These are phyloP conservation scores for Rhododendron kiyosumense DNA, from an alignment of 148 eudicot genomes.

Conservation along the genomic window DNA sequence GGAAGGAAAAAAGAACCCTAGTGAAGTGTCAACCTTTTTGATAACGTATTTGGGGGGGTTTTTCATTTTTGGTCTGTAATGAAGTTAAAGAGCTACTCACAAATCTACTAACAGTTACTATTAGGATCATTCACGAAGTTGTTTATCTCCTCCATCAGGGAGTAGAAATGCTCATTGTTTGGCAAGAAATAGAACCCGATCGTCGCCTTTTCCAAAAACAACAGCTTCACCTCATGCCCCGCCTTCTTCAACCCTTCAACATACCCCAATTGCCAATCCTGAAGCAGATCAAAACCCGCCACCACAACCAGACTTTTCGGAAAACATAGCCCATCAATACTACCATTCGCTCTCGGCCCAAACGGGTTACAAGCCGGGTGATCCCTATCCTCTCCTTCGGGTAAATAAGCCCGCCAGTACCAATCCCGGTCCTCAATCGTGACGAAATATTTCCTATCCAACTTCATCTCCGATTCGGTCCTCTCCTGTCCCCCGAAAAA, in stretches of 20 bases:
- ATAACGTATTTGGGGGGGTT: constrained; percentile 19
- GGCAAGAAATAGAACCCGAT: constrained; percentile 91
- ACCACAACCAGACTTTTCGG: constrained; percentile 69
- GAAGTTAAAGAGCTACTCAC: not conserved
- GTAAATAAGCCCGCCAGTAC: constrained; percentile 83
- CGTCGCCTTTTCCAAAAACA: constrained; percentile 59
- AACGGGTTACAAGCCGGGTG: constrained; percentile 89
- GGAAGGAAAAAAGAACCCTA: constrained; percentile 9
- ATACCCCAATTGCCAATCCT: constrained; percentile 80
- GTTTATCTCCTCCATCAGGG: constrained; percentile 59
- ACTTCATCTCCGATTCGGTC: constrained; percentile 49
- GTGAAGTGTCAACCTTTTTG: constrained; percentile 21
- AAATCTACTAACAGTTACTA: constrained; percentile 26
- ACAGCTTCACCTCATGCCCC: constrained; percentile 48
- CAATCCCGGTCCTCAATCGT: constrained; percentile 78
- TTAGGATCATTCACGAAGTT: constrained; percentile 41
- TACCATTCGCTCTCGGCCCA: constrained; percentile 47
- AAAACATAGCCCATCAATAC: constrained; percentile 29
- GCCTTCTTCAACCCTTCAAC: constrained; percentile 53
- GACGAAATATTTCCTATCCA: constrained; percentile 76
- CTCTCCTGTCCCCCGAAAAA: constrained; percentile 66
- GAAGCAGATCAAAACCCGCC: constrained; percentile 68
- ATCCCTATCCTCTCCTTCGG: constrained; percentile 74
- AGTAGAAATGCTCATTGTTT: constrained; percentile 65
- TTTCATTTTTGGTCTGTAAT: not conserved